Conservation (phyloP, 257 asterid species). For the Lithospermum erythrorhizon region DNA sequence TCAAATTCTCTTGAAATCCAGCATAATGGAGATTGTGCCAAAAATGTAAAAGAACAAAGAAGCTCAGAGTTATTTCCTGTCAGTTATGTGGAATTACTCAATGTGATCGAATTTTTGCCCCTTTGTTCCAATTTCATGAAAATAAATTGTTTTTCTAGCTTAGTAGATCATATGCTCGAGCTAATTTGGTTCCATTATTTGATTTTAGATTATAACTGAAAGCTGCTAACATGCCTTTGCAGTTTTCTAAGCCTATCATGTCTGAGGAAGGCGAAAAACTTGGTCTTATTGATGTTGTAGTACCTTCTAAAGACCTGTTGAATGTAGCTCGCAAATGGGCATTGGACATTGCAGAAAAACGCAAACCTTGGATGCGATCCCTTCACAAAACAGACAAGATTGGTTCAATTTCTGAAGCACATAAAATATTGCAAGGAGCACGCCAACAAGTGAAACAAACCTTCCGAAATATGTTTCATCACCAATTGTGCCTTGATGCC, state of each 20-base stretch:
- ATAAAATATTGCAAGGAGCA: too few relatives aligned
- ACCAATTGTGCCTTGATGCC: too few relatives aligned
- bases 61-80: too few relatives aligned
- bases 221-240: constrained; percentile 15
- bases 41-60: too few relatives aligned
- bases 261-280: constrained; percentile 84
- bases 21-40: too few relatives aligned
- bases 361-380: constrained; percentile 82
- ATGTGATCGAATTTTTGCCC: too few relatives aligned
- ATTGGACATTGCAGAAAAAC: constrained; percentile 55
- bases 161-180: not conserved
- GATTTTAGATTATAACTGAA: not conserved
- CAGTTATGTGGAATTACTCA: too few relatives aligned
- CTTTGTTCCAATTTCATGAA: not conserved
- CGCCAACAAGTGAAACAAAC: too few relatives aligned
- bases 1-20: too few relatives aligned
- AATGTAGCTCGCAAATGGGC: constrained; percentile 79
- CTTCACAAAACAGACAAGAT: constrained; percentile 77
- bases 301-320: constrained; percentile 57
- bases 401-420: constrained; percentile 67
- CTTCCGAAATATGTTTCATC: too few relatives aligned
- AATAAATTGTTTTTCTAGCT: constrained; percentile 6
- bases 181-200: not conserved
- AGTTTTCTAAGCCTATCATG: constrained; percentile 66
- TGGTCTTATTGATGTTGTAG: constrained; percentile 85